phyloP scores from a whole-genome alignment of 371 early-diverging fungal species.

The Mortierella sp. region DNA sequence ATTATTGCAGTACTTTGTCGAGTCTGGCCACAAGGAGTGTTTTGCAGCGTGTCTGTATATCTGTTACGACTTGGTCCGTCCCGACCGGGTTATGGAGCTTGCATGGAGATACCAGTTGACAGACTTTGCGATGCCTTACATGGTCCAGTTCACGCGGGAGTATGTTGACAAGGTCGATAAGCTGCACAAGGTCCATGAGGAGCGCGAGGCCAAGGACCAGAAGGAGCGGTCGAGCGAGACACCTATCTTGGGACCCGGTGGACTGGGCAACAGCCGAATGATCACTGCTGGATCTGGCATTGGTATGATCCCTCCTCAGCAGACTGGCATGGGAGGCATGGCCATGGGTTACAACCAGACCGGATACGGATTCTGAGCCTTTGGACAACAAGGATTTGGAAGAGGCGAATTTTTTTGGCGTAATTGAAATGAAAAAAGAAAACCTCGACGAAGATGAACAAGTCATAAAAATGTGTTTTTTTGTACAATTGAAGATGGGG shows the following conservation, averaged over 20 bases:
- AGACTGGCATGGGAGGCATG: slow-evolving; percentile 42
- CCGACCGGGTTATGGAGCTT: slow-evolving; percentile 95
- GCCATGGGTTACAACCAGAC: slow-evolving; percentile 19
- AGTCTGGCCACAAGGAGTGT: slow-evolving; percentile 89
- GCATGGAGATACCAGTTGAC: slow-evolving; percentile 90
- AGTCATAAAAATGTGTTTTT: background rate
- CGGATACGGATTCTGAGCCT: slow-evolving; percentile 2
- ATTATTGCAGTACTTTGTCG: slow-evolving; percentile 93
- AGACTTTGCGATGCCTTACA: slow-evolving; percentile 97
- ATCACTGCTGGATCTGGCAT: slow-evolving; percentile 54
- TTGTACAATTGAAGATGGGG: too few relatives aligned
- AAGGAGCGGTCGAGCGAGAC: slow-evolving; percentile 39
- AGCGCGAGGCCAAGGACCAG: slow-evolving; percentile 40
- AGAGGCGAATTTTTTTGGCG: background rate
- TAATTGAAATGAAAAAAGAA: background rate
- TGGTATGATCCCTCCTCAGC: slow-evolving; percentile 37
- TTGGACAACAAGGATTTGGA: too few relatives aligned
- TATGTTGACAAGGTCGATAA: slow-evolving; percentile 74
- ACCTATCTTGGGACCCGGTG: slow-evolving; percentile 56
- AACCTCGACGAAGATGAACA: background rate
- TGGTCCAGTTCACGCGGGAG: slow-evolving; percentile 92
- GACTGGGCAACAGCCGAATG: slow-evolving; percentile 56
- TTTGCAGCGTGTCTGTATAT: slow-evolving; percentile 93
- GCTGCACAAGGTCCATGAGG: slow-evolving; percentile 54
- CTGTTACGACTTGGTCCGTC: slow-evolving; percentile 94